Base-by-base conservation (phyloP, 108 stramenopile genomes). In the Cyclostephanos invisitatus region DNA sequence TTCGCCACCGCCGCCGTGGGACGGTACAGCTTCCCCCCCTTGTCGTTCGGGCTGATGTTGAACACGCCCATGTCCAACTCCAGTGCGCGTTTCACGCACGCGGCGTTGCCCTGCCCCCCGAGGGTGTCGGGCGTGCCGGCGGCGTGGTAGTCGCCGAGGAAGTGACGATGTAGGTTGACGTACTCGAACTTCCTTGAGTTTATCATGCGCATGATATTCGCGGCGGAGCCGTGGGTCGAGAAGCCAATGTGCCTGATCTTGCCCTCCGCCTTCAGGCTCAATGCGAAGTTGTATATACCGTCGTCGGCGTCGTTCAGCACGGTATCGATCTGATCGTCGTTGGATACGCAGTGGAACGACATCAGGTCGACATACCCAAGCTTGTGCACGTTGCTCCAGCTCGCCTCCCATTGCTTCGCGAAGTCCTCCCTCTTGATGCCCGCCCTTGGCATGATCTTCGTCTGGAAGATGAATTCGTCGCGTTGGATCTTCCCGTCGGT, bases 31-130 rank as follows among this genome's bases (percentile, higher is more conserved):
- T 80, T 86, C 14, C 91, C 91, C 9, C 90, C 92, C 72, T 94
- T 94, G 69, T 94, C 92, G 68, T 83, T 73, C 17, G 92, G 89
- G 11, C 81, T 83, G 37, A 94, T 94, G 25, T 85, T 68, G 56
- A 94, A 92, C 12, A 92, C 87, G 22, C 92, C 92, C 92, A 90
- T 93, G 66, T 91, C 90, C 64, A 83, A 57, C 68, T 86, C 82
- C 24, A 83, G 62, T 25, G 89, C 89, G 40, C 80, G 63, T 46
- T 81, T 72, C 42, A 88, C 77, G 42, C 56, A 64, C 27, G 64
- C 72, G 22, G 24, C 53, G 64, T 88, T 90, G 5, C 89, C 89
- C 36, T 82, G 79, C 5, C 87, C 89, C 54, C 83, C 85, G 47
- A 62, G 25, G 21, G 72, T 72, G 59, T 84, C 71, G 7, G 79